phyloP scores from a whole-genome alignment of 495 filamentous ascomycete genomes.

The Aspergillus egyptiacus region DNA sequence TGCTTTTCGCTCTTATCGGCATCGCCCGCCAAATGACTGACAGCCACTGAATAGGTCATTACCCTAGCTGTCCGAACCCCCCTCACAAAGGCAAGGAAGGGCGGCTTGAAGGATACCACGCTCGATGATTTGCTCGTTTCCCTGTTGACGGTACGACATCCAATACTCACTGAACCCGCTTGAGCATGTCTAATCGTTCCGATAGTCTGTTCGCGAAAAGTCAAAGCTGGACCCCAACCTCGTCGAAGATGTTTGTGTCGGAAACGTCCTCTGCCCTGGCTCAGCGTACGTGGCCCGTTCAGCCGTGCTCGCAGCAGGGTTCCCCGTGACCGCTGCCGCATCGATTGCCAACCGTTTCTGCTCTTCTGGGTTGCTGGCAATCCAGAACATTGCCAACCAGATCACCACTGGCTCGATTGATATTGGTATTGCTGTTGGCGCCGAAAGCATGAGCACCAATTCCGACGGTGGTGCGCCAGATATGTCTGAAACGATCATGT shows the following conservation, averaged over 20 bases:
- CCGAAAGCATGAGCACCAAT: conserved; percentile 79
- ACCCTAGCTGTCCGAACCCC: conserved; percentile 75
- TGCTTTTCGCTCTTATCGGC: neutral
- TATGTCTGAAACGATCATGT: conserved; percentile 66
- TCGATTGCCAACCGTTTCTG: conserved; percentile 89
- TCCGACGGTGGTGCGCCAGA: conserved; percentile 63
- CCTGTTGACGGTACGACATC: conserved; percentile 59
- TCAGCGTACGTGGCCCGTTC: conserved; percentile 82
- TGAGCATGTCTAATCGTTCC: conserved; percentile 1
- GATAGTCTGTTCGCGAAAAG: conserved; percentile 54
- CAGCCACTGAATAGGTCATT: conserved; percentile 55
- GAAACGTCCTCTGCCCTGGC: conserved; percentile 60
- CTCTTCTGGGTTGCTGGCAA: conserved; percentile 86
- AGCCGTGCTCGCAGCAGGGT: conserved; percentile 82
- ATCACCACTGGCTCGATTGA: conserved; percentile 79
- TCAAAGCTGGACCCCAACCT: conserved; percentile 75
- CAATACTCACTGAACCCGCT: neutral
- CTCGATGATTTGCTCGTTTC: conserved; percentile 78
- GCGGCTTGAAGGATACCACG: conserved; percentile 86
- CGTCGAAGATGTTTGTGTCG: conserved; percentile 87
- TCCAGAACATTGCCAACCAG: conserved; percentile 88
- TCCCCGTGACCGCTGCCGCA: conserved; percentile 76
- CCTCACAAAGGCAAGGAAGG: conserved; percentile 71
- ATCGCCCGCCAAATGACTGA: neutral
- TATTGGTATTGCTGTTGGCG: conserved; percentile 78